Conservation (phyloP, 106 monocot species). For the Phalaenopsis equestris region DNA sequence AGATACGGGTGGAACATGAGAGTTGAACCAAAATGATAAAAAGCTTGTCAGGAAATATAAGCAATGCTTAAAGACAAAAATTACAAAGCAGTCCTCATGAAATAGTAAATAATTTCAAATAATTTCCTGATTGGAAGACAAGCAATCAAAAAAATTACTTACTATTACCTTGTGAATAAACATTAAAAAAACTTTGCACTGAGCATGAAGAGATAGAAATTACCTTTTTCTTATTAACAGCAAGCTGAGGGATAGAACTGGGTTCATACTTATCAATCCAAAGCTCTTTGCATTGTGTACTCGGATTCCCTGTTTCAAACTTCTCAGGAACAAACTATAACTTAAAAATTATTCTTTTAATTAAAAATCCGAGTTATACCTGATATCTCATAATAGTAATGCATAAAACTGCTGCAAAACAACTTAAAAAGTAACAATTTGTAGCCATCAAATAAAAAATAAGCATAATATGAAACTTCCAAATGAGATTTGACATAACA, state of each 20-base stretch:
- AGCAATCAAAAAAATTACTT: background rate
- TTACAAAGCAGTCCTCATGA: background rate
- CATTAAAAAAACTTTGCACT: background rate
- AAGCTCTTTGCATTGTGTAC: conserved; percentile 33
- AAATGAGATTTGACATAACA: background rate
- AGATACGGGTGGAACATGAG: background rate
- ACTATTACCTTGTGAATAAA: background rate
- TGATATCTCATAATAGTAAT: background rate
- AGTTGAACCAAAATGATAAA: background rate
- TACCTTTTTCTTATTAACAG: conserved; percentile 94
- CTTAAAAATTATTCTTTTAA: conserved; percentile 2
- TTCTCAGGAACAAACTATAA: conserved; percentile 14
- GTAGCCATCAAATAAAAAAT: background rate
- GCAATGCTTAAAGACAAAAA: background rate
- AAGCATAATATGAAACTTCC: background rate
- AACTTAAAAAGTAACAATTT: background rate
- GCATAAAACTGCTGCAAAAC: background rate
- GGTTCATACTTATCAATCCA: conserved; percentile 87
- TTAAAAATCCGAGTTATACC: background rate
- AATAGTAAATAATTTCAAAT: background rate
- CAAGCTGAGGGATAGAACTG: conserved; percentile 44
- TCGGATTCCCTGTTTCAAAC: conserved; percentile 30
- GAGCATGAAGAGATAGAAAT: background rate
- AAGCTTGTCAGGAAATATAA: background rate
- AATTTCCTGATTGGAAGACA: background rate